Evolutionary conservation across 805 yeast genomes (phyloP).

Genomic region (Diddensiella caesifluorescens): DNA sequence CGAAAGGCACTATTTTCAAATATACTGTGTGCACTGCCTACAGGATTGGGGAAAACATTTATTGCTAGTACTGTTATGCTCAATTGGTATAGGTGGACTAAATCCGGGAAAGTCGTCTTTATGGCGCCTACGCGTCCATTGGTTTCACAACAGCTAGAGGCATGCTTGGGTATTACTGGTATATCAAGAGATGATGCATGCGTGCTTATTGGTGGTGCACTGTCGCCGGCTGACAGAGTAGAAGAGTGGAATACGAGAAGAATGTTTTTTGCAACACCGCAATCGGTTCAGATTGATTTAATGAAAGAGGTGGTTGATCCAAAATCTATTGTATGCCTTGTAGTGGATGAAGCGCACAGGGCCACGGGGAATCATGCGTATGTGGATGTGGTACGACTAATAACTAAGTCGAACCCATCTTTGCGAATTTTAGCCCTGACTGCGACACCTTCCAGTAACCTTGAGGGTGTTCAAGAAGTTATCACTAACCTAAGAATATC

Average conservation of each 20-base stretch:
- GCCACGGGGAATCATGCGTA: constrained; percentile 90
- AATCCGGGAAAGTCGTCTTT: constrained; percentile 71
- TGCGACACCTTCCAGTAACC: constrained; percentile 90
- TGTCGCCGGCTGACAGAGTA: constrained; percentile 49
- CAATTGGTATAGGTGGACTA: constrained; percentile 84
- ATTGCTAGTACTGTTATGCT: constrained; percentile 93
- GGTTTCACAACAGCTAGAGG: constrained; percentile 93
- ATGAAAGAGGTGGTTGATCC: constrained; percentile 72
- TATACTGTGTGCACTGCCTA: constrained; percentile 84
- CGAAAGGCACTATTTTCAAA: constrained; percentile 66
- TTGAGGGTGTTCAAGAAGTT: constrained; percentile 83
- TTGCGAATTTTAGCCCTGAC: constrained; percentile 81
- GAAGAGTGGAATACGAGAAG: constrained; percentile 73
- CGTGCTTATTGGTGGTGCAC: constrained; percentile 48
- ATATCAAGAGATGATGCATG: constrained; percentile 74
- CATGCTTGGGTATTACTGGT: constrained; percentile 84
- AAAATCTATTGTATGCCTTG: constrained; percentile 63
- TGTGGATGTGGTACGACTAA: constrained; percentile 67
- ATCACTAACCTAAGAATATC: constrained; percentile 70
- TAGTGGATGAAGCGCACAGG: constrained; percentile 94
- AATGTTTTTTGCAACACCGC: constrained; percentile 93
- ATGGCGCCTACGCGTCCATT: constrained; percentile 97
- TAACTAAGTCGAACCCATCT: constrained; percentile 57
- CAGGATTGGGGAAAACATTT: constrained; percentile 96
- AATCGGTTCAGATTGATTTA: constrained; percentile 88